A percentile compares a stretch with the other conserved stretches of the same genome.
Conservation (phyloP, 169 alveolate species). For the Amoebophrya sp. region DNA sequence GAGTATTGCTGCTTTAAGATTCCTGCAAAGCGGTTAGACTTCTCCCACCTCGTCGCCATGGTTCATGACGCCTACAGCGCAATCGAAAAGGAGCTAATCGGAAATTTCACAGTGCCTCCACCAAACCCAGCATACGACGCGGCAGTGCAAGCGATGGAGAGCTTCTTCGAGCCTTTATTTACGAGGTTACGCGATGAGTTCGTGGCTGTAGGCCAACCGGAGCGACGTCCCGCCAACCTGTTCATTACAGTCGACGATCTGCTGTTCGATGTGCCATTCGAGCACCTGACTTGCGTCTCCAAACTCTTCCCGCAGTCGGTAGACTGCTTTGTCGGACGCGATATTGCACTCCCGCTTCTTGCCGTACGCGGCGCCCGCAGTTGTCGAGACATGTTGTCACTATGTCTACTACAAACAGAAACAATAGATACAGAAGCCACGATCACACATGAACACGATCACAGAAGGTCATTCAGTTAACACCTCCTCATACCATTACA, state of each 20-base stretch:
- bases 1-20: too few species aligned
- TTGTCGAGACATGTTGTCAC: too few species aligned
- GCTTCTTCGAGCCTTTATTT: neutral
- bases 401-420: too few species aligned
- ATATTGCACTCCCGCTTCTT: neutral
- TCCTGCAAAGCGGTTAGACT: neutral
- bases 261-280: neutral
- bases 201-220: neutral
- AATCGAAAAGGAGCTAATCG: neutral
- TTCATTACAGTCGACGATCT: neutral
- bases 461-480: too few species aligned
- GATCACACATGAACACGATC: too few species aligned
- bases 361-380: neutral
- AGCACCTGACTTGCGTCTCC: neutral
- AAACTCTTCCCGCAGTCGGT: neutral
- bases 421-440: too few species aligned
- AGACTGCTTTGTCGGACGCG: neutral
- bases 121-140: neutral
- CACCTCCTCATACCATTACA: too few species aligned
- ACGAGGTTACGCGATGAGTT: neutral
- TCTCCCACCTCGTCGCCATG: neutral
- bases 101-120: neutral
- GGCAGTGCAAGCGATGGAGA: neutral
- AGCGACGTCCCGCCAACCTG: neutral
- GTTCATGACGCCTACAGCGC: neutral